Conservation (phyloP, 805 yeast genomes). For the Monosporozyma solicola region DNA sequence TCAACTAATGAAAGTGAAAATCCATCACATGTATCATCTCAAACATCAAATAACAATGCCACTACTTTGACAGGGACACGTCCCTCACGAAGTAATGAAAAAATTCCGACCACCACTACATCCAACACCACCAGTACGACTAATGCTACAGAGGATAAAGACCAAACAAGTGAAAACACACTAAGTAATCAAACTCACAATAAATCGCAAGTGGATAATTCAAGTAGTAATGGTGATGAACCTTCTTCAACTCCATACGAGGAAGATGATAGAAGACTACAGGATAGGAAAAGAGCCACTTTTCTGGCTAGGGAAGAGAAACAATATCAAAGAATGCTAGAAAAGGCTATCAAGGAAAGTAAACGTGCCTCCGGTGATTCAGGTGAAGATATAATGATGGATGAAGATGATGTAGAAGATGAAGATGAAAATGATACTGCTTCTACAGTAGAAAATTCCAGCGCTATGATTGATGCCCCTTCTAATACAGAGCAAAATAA, state of each 20-base stretch:
- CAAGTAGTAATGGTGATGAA: neutral
- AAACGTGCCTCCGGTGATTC: conserved; percentile 28
- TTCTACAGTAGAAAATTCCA: neutral
- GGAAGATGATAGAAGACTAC: conserved; percentile 21
- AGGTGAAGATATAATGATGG: conserved; percentile 4
- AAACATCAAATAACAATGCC: neutral
- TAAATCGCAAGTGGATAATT: neutral
- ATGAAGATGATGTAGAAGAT: conserved; percentile 1
- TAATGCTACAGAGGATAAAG: neutral
- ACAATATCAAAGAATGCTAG: conserved; percentile 35
- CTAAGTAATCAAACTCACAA: neutral
- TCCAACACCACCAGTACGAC: conserved; percentile 1
- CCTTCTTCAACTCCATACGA: conserved; percentile 6
- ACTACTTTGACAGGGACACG: neutral
- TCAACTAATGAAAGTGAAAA: neutral
- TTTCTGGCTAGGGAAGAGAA: conserved; percentile 35
- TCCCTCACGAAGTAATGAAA: conserved; percentile 2
- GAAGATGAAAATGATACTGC: conserved; percentile 1
- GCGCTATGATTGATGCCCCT: neutral
- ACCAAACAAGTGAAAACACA: neutral
- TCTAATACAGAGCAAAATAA: neutral
- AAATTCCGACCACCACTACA: neutral
- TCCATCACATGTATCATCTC: conserved; percentile 2
- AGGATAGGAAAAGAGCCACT: conserved; percentile 32
- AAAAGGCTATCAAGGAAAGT: conserved; percentile 35